Conservation (phyloP, 2,329 filamentous ascomycete species). For the Capronia coronata region DNA sequence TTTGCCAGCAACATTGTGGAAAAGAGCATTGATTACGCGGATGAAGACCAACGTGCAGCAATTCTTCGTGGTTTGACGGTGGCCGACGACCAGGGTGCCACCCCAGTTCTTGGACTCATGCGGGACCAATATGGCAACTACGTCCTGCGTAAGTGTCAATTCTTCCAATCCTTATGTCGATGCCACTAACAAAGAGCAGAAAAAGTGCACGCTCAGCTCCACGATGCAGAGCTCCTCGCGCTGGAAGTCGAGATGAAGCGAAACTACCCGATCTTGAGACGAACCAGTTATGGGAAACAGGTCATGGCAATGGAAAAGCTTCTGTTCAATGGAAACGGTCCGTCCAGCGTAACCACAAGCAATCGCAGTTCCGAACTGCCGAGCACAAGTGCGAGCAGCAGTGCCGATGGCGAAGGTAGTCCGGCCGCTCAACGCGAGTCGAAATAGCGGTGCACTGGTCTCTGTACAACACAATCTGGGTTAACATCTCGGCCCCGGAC, state of each 20-base stretch:
- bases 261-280: conserved; percentile 57
- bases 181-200: conserved; percentile 50
- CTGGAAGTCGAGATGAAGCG: conserved; percentile 60
- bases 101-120: conserved; percentile 69
- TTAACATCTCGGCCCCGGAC: not conserved
- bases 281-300: conserved; percentile 60
- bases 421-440: not conserved
- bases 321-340: conserved; percentile 52
- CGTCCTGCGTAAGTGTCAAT: conserved; percentile 73
- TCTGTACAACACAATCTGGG: not conserved
- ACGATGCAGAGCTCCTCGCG: conserved; percentile 52
- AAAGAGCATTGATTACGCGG: conserved; percentile 72
- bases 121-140: conserved; percentile 93
- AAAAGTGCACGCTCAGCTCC: conserved; percentile 64
- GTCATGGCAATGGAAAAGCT: conserved; percentile 56
- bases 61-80: conserved; percentile 61
- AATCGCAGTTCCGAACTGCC: conserved; percentile 61
- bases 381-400: conserved; percentile 55
- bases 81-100: conserved; percentile 58
- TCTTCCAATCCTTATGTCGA: not conserved
- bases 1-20: conserved; percentile 97
- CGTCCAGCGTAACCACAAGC: conserved; percentile 49
- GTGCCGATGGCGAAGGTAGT: conserved; percentile 5
- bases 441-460: not conserved
- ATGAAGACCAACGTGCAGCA: conserved; percentile 59